Evolutionary conservation across 2,329 filamentous ascomycete genomes (phyloP).

Genomic region (Orbilia quercus): DNA sequence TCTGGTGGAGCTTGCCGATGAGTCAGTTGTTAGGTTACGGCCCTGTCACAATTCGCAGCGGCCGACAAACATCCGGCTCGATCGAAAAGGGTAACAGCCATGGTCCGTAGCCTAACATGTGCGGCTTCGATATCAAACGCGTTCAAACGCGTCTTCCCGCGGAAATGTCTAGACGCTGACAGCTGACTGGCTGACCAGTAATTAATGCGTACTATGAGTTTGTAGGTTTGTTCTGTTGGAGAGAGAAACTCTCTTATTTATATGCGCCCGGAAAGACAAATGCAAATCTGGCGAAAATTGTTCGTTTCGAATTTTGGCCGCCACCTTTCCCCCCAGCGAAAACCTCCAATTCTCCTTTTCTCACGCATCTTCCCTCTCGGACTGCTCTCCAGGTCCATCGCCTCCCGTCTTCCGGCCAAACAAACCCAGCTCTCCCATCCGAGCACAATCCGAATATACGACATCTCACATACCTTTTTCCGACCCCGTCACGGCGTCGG

Average conservation of each 20-base stretch:
- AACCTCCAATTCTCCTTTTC: slow-evolving; percentile 18
- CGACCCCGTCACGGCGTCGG: not conserved
- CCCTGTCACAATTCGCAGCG: not conserved
- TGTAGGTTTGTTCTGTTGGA: slow-evolving; percentile 8
- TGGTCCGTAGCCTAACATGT: not conserved
- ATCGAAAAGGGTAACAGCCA: not conserved
- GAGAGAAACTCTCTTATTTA: not conserved
- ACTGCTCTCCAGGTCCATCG: slow-evolving; percentile 47
- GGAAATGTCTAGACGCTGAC: no score
- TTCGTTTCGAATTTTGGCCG: slow-evolving; percentile 18
- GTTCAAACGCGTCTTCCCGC: slow-evolving; percentile 39
- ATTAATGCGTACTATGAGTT: not conserved
- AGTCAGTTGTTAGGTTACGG: slow-evolving; percentile 26
- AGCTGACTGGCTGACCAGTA: no score
- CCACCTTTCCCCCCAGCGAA: slow-evolving; percentile 12
- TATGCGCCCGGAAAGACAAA: slow-evolving; percentile 11
- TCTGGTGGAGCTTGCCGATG: not conserved
- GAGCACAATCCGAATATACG: slow-evolving; percentile 57
- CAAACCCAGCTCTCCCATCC: slow-evolving; percentile 57
- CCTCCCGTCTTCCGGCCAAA: slow-evolving; percentile 50
- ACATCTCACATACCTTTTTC: not conserved
- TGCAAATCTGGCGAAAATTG: slow-evolving; percentile 47
- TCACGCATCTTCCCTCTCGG: slow-evolving; percentile 18
- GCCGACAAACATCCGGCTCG: not conserved
- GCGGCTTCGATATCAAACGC: slow-evolving; percentile 31